Percentiles rank a stretch among this genome's conserved stretches.
Evolutionary conservation across 306 rosid species (phyloP).

Genomic region (Trifolium dubium): DNA sequence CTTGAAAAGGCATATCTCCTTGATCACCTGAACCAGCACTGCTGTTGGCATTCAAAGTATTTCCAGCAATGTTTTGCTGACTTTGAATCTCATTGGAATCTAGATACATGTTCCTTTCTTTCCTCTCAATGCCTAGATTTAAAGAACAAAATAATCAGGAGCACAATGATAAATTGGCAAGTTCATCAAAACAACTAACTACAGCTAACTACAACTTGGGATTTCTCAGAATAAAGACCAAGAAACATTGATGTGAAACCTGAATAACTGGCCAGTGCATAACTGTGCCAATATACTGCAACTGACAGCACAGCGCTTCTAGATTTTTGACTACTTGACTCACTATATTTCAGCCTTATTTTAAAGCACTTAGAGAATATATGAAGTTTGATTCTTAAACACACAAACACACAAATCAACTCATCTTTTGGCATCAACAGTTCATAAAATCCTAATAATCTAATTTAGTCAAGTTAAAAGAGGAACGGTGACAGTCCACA

Average conservation of each 20-base stretch:
- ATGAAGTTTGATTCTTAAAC: slow-evolving; percentile 6
- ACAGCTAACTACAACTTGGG: slow-evolving; percentile 21
- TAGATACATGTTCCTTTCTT: slow-evolving; percentile 46
- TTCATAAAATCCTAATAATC: not conserved
- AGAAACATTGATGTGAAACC: slow-evolving; percentile 29
- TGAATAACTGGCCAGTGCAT: slow-evolving; percentile 23
- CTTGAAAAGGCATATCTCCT: slow-evolving; percentile 46
- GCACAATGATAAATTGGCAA: not conserved
- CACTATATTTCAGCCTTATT: slow-evolving; percentile 1
- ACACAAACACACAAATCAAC: not conserved
- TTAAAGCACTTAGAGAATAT: slow-evolving; percentile 19
- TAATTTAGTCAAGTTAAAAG: not conserved
- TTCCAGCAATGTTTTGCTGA: slow-evolving; percentile 44
- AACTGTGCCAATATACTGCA: slow-evolving; percentile 1
- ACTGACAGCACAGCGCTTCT: slow-evolving; percentile 1
- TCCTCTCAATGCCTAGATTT: slow-evolving; percentile 55
- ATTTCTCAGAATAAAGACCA: slow-evolving; percentile 31
- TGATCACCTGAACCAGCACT: slow-evolving; percentile 51
- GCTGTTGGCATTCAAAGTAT: slow-evolving; percentile 46
- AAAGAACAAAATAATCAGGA: slow-evolving; percentile 36
- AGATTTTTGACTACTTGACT: slow-evolving; percentile 15
- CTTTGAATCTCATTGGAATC: slow-evolving; percentile 54
- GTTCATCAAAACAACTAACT: slow-evolving; percentile 29
- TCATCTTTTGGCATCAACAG: slow-evolving; percentile 24
- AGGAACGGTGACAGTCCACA: not conserved